Base-by-base conservation (phyloP, 306 rosid species). In the Styphnolobium japonicum region DNA sequence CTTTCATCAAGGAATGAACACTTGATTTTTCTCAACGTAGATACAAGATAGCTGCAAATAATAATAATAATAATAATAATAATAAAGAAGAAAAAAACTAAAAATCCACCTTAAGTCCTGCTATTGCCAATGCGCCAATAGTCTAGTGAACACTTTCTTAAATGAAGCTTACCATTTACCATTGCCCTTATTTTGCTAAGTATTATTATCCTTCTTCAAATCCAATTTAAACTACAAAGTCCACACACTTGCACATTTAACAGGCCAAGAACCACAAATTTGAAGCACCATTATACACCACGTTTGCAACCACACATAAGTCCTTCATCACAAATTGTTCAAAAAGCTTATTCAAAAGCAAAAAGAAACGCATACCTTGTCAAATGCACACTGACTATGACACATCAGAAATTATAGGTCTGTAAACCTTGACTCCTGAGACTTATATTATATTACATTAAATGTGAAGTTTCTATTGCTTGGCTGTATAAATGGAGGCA, bases 401-500 rank as follows among this genome's bases (percentile, higher is more conserved):
- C 37, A 23, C 48, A 67, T 61, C 33, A 48, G 46, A 73, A 67
- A 18, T 61, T 14, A 9, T 39, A 11, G 4, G 34, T 55, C 53
- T 34, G 45, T 52, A 51, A 57, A 10, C 51, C 27, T 29, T 29
- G 19, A 67, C 45, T 5, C 14, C 34, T 7, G 25, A 16, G 67
- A 67, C 67, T 39, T 64, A 12, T 25, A 25, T 46, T 33, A 39
- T 43, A 15, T 45, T 36, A 73, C 22, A 43, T 73, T 31, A 76
- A 29, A 25, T 25, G 43, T 39, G 31, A 2, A 51, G 42, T 61
- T 73, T 79, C 53, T 53, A 49, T 22, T 64, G 40, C 55, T 46
- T n/a, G 67, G 10, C 39, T 34, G 76, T 76, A 55, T 16, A 61
- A 68, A 68, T 23, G 73, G 70, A 62, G 71, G 33, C 22, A 46